Evolutionary conservation across 164 flowering plant genomes (phyloP).

Genomic region (Houttuynia cordata): DNA sequence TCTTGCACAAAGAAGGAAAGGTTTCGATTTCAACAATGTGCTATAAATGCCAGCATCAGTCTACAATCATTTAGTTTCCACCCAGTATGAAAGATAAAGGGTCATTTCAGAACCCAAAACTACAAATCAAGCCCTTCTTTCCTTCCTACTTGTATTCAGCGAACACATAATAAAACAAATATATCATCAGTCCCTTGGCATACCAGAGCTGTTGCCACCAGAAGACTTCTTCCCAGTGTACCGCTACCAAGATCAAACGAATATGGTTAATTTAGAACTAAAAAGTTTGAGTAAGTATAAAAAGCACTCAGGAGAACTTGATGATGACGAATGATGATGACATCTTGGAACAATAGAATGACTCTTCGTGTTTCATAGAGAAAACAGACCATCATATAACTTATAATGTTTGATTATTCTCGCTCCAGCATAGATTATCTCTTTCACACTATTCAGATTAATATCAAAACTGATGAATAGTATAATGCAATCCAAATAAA

Average conservation of each 20-base stretch:
- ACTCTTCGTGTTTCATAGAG: too few species aligned
- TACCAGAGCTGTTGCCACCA: constrained; percentile 21
- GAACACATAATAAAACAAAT: not conserved
- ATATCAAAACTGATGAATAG: too few species aligned
- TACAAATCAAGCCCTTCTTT: not conserved
- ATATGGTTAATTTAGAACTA: not conserved
- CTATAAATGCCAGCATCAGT: not conserved
- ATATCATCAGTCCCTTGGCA: constrained; percentile 21
- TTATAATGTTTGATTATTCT: too few species aligned
- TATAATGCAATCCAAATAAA: not conserved
- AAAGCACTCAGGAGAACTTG: too few species aligned
- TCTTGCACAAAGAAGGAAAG: too few species aligned
- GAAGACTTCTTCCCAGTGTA: constrained; percentile 36
- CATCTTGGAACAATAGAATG: too few species aligned
- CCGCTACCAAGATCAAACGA: constrained; percentile 22
- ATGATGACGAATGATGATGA: too few species aligned
- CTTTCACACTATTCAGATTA: too few species aligned
- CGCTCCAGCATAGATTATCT: too few species aligned
- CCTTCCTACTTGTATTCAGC: not conserved
- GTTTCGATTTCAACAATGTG: not conserved
- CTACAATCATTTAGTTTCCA: not conserved
- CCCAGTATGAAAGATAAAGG: not conserved
- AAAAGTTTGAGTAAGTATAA: not conserved
- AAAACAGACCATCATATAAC: too few species aligned
- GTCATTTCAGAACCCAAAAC: not conserved